Evolutionary conservation across 257 asterid genomes (phyloP).

Genomic region (Solanum appendiculatum): DNA sequence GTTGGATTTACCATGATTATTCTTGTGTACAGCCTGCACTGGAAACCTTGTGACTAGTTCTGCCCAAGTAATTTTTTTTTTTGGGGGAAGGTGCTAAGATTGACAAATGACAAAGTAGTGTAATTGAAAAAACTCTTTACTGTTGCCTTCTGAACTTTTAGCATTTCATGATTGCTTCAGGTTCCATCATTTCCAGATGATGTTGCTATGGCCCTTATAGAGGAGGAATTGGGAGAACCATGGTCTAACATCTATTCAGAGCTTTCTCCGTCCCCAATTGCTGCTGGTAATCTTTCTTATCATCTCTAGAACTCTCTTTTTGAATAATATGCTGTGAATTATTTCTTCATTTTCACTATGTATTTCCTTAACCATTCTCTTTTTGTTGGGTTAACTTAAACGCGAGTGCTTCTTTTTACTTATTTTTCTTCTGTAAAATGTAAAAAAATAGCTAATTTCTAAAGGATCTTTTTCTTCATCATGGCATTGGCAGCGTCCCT

Average conservation of each 20-base stretch:
- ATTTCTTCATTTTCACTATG: not conserved
- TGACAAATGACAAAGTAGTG: not conserved
- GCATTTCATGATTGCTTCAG: conserved; percentile 23
- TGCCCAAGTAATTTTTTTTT: not conserved
- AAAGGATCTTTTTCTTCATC: not conserved
- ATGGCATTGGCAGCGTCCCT: conserved; percentile 73
- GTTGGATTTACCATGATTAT: not conserved
- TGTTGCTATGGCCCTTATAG: conserved; percentile 94
- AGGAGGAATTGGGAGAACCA: conserved; percentile 97
- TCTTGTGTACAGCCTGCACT: not conserved
- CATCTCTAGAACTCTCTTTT: not conserved
- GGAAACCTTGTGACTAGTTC: not conserved
- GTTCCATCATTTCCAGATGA: conserved; percentile 99
- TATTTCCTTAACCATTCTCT: not conserved
- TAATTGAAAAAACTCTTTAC: not conserved
- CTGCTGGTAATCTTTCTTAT: conserved; percentile 73
- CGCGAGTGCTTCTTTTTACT: not conserved
- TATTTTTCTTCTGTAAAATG: not conserved
- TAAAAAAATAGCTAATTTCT: conserved; percentile 6
- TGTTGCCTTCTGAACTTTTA: not conserved
- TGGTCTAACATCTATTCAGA: conserved; percentile 82
- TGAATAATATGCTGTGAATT: not conserved
- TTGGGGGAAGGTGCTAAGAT: not conserved
- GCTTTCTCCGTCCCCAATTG: conserved; percentile 95
- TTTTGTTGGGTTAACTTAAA: not conserved